These are phyloP conservation scores for Arthrobotrys entomopaga DNA, from an alignment of 2,329 filamentous ascomycete genomes.

Conservation along the genomic window DNA sequence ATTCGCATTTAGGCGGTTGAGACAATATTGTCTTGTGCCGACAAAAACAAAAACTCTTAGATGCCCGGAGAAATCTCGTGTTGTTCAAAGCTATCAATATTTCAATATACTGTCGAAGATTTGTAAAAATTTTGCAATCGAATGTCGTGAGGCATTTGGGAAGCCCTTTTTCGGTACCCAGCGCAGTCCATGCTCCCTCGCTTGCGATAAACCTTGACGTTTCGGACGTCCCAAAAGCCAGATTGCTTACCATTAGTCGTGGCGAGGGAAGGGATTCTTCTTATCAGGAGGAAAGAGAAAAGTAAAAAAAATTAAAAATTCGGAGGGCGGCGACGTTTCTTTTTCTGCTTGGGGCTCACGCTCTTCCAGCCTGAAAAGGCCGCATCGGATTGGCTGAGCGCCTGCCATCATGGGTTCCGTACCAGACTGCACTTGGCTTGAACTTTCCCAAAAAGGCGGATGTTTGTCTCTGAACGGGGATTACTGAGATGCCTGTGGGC, in stretches of 20 bases:
- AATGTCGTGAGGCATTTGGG: constrained; percentile 53
- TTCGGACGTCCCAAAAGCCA: constrained; percentile 56
- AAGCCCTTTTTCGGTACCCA: constrained; percentile 43
- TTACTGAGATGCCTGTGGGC: constrained; percentile 54
- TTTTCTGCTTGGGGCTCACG: constrained; percentile 37
- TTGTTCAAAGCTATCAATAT: constrained; percentile 25
- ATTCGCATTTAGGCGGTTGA: constrained; percentile 52
- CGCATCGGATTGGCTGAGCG: constrained; percentile 54
- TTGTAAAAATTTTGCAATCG: constrained; percentile 46
- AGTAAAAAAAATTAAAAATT: constrained; percentile 17
- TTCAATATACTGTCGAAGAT: constrained; percentile 15
- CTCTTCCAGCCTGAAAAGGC: constrained; percentile 54
- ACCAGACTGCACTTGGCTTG: constrained; percentile 50
- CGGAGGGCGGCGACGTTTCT: constrained; percentile 31
- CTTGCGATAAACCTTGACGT: constrained; percentile 56
- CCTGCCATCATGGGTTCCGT: constrained; percentile 51
- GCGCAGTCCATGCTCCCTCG: constrained; percentile 52
- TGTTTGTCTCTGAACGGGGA: constrained; percentile 55
- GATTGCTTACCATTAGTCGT: constrained; percentile 52
- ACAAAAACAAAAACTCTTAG: constrained; percentile 13
- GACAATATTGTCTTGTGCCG: constrained; percentile 32
- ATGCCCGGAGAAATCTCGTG: constrained; percentile 30
- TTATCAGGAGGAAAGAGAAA: constrained; percentile 48
- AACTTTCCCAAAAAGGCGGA: constrained; percentile 56
- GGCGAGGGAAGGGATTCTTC: constrained; percentile 48